phyloP scores from a whole-genome alignment of 495 filamentous ascomycete genomes.

The Aspergillus haitiensis region DNA sequence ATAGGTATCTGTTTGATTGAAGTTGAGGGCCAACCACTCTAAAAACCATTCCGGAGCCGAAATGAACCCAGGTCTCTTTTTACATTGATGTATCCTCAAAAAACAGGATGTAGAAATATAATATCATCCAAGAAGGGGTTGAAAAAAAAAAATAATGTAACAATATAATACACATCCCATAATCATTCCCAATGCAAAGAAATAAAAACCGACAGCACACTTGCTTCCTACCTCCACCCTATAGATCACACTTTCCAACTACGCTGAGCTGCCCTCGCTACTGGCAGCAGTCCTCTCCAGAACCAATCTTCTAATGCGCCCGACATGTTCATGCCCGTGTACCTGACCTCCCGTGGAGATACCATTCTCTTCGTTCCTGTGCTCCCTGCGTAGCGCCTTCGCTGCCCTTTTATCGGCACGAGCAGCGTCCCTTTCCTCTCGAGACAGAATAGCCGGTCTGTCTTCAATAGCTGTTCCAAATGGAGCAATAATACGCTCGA shows the following conservation, averaged over 20 bases:
- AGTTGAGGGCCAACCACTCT: no score
- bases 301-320: conserved; percentile 24
- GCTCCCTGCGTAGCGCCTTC: conserved; percentile 51
- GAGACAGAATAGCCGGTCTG: conserved; percentile 62
- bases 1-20: no score
- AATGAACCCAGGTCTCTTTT: neutral
- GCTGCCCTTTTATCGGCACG: conserved; percentile 47
- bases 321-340: conserved; percentile 27
- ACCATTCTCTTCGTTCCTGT: conserved; percentile 28
- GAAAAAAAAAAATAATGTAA: conserved; percentile 2
- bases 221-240: neutral
- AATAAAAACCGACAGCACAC: neutral
- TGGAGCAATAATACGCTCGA: conserved; percentile 73
- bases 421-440: conserved; percentile 58
- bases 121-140: no score
- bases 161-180: conserved; percentile 20
- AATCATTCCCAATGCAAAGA: conserved; percentile 1
- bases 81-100: neutral
- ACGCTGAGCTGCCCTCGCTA: neutral
- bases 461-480: conserved; percentile 62
- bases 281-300: conserved; percentile 15
- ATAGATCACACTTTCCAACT: neutral
- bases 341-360: neutral
- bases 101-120: neutral
- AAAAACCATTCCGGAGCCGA: neutral